A percentile compares a stretch with the other conserved stretches of the same genome.
Evolutionary conservation across 2,329 filamentous ascomycete genomes (phyloP).

Genomic region (Colletotrichum lindemuthianum): DNA sequence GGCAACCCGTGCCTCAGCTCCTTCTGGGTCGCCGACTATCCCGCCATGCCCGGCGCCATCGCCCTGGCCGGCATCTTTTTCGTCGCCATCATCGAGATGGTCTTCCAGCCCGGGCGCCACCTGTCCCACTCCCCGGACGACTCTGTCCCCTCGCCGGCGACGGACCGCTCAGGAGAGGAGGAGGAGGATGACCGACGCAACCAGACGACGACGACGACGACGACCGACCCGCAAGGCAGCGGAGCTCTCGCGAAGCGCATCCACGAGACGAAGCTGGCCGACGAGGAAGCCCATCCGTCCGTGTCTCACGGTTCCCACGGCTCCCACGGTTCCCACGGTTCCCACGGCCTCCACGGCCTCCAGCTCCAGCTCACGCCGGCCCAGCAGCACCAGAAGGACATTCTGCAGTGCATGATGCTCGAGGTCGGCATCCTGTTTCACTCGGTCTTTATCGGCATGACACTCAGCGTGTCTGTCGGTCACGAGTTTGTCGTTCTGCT

Average conservation of each 20-base stretch:
- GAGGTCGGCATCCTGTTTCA: conserved; percentile 85
- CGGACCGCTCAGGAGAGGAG: no score
- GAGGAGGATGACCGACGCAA: no score
- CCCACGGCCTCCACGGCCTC: conserved; percentile 36
- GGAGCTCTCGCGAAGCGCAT: conserved; percentile 6
- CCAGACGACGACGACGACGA: background rate
- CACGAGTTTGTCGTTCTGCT: conserved; percentile 82
- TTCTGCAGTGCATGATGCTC: conserved; percentile 80
- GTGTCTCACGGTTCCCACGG: background rate
- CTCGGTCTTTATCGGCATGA: conserved; percentile 86
- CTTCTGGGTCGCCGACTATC: conserved; percentile 81
- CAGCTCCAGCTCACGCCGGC: conserved; percentile 56
- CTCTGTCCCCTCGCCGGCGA: conserved; percentile 14
- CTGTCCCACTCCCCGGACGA: conserved; percentile 43
- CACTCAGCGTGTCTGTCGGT: conserved; percentile 80
- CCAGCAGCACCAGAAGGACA: conserved; percentile 69
- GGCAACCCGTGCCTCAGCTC: conserved; percentile 74
- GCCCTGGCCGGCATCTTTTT: conserved; percentile 82
- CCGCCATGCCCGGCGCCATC: conserved; percentile 81
- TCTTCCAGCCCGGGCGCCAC: conserved; percentile 58
- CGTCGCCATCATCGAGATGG: conserved; percentile 84
- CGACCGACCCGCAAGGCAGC: background rate
- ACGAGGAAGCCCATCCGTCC: conserved; percentile 6
- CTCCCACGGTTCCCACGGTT: background rate
- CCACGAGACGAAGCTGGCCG: conserved; percentile 39